These are phyloP conservation scores for Dillenia suffruticosa DNA, from an alignment of 164 flowering plant genomes.

Conservation along the genomic window DNA sequence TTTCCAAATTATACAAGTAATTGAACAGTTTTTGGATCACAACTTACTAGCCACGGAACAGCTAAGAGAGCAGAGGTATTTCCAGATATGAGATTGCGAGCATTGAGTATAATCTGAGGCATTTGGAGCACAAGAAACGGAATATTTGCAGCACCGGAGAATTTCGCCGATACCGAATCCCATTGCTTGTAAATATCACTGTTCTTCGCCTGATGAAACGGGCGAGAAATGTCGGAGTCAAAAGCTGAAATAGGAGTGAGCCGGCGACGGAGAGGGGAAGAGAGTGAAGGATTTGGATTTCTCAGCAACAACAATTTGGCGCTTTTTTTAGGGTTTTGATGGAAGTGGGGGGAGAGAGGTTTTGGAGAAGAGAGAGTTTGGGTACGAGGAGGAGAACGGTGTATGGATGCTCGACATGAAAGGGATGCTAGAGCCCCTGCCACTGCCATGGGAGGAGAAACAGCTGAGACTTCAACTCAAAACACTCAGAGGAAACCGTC, in stretches of 20 bases:
- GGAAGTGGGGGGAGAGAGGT: no score
- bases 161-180: constrained; percentile 71
- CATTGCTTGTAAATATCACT: constrained; percentile 38
- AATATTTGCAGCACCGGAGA: constrained; percentile 68
- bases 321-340: no score
- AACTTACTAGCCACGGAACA: constrained; percentile 78
- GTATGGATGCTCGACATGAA: constrained; percentile 2
- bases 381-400: constrained; percentile 4
- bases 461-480: no score
- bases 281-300: neutral
- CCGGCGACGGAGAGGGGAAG: neutral
- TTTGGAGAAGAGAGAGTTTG: neutral
- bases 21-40: neutral
- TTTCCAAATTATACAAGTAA: neutral
- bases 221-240: neutral
- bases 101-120: constrained; percentile 88
- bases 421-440: constrained; percentile 14
- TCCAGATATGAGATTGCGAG: constrained; percentile 75
- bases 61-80: constrained; percentile 69
- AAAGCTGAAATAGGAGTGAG: constrained; percentile 2
- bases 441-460: neutral
- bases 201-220: neutral
- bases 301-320: constrained; percentile 1
- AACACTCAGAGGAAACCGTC: no score
- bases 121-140: constrained; percentile 74